Percentiles rank a stretch among this genome's conserved stretches.
These are phyloP conservation scores for Exophiala xenobiotica DNA, from an alignment of 2,329 filamentous ascomycete genomes.

Conservation along the genomic window DNA sequence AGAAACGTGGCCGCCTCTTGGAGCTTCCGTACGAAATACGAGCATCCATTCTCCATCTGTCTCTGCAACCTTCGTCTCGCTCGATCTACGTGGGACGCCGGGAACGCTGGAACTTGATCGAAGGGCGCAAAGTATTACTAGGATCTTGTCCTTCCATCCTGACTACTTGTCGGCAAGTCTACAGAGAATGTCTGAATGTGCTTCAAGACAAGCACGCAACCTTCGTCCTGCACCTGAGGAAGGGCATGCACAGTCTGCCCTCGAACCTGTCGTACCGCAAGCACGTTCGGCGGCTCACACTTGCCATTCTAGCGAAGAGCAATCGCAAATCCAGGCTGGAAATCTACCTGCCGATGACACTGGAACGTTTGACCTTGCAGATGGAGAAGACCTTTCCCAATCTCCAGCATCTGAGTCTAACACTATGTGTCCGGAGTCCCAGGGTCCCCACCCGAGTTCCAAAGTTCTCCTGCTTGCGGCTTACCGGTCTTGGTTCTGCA, in stretches of 20 bases:
- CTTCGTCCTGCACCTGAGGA: slow-evolving; percentile 3
- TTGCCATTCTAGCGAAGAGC: background rate
- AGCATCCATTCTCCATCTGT: background rate
- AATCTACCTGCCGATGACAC: slow-evolving; percentile 2
- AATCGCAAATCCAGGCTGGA: slow-evolving; percentile 3
- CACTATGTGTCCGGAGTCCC: background rate
- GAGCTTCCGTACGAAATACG: slow-evolving; percentile 5
- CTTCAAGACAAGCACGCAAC: background rate
- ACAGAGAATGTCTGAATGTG: background rate
- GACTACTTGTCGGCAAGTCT: background rate
- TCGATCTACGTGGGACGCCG: background rate
- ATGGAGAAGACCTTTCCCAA: slow-evolving; percentile 1
- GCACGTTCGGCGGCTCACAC: background rate
- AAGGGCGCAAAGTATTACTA: background rate
- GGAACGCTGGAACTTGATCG: background rate
- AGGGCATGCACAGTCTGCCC: background rate
- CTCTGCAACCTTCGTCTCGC: background rate
- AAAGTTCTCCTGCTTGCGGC: background rate
- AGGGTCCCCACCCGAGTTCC: background rate
- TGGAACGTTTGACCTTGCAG: background rate
- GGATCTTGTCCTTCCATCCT: slow-evolving; percentile 1
- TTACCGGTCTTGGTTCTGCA: slow-evolving; percentile 4
- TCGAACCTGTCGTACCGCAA: slow-evolving; percentile 1
- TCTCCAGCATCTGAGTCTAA: slow-evolving; percentile 1
- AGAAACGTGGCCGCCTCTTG: slow-evolving; percentile 1